Evolutionary conservation across 495 filamentous ascomycete species (phyloP).

Genomic region (Bombardia bombarda): DNA sequence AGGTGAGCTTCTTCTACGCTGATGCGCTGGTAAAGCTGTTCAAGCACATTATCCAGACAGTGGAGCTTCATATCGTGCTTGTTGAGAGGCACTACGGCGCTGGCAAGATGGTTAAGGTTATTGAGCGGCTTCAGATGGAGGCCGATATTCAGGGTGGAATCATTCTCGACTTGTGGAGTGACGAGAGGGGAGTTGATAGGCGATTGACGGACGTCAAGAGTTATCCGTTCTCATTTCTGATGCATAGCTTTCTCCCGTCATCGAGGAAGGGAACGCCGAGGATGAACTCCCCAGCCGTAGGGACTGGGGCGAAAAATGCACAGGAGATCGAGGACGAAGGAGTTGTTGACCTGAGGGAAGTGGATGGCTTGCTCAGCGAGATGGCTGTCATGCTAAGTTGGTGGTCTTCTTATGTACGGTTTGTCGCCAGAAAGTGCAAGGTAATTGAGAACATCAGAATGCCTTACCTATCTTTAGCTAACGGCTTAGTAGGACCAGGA

Average conservation of each 20-base stretch:
- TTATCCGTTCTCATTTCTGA: constrained; percentile 93
- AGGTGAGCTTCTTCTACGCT: constrained; percentile 81
- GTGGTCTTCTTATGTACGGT: constrained; percentile 88
- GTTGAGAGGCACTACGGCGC: constrained; percentile 89
- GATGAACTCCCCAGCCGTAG: constrained; percentile 58
- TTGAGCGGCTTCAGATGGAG: constrained; percentile 87
- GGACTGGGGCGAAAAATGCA: constrained; percentile 39
- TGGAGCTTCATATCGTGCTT: constrained; percentile 80
- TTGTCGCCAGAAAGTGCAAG: constrained; percentile 74
- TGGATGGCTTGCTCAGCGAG: constrained; percentile 79
- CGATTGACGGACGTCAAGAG: constrained; percentile 90
- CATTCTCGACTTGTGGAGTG: constrained; percentile 87
- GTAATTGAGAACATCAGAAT: constrained; percentile 33
- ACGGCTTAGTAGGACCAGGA: constrained; percentile 30
- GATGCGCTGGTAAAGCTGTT: constrained; percentile 86
- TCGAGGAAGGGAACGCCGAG: constrained; percentile 42
- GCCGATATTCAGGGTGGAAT: constrained; percentile 97
- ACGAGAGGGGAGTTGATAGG: constrained; percentile 75
- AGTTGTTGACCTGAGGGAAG: constrained; percentile 89
- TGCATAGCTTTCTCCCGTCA: constrained; percentile 85
- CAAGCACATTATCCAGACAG: constrained; percentile 93
- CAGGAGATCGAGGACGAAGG: constrained; percentile 72
- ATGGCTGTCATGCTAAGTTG: constrained; percentile 83
- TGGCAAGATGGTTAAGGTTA: constrained; percentile 88
- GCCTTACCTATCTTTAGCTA: too few relatives aligned